Conservation (phyloP, 768 basidiomycete species). For the Galerina marginata region DNA sequence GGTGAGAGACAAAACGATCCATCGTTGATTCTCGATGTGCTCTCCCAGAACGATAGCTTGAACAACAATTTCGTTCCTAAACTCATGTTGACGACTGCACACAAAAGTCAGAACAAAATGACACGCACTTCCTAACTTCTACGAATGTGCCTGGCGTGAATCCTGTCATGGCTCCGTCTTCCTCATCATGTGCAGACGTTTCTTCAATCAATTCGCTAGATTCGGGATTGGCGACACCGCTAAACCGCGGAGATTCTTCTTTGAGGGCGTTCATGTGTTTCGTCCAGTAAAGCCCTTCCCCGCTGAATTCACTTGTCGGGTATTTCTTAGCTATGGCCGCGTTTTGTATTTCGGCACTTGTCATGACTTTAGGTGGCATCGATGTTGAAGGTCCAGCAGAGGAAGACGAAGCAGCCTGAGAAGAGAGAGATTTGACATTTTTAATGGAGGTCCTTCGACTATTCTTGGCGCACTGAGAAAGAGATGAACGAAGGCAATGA, state of each 20-base stretch:
- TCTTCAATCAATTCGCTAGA: not conserved
- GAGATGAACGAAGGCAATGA: conserved; percentile 19
- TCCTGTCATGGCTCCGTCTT: not conserved
- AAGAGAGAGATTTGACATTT: not conserved
- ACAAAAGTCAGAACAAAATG: conserved; percentile 3
- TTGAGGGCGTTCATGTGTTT: not conserved
- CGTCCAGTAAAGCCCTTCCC: not conserved
- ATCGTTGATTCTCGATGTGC: conserved; percentile 21
- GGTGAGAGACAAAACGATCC: conserved; percentile 32
- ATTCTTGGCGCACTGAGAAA: conserved; percentile 2
- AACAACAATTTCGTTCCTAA: conserved; percentile 36
- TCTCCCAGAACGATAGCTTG: conserved; percentile 45
- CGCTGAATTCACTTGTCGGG: not conserved
- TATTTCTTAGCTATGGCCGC: not conserved
- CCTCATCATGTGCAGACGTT: conserved; percentile 7
- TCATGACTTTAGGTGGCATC: not conserved
- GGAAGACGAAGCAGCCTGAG: not conserved
- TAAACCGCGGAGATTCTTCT: not conserved
- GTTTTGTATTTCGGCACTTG: not conserved
- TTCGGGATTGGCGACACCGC: not conserved
- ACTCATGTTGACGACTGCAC: conserved; percentile 16
- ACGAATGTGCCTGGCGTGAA: conserved; percentile 52
- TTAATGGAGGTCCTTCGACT: not conserved
- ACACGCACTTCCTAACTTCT: conserved; percentile 53
- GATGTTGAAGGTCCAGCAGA: conserved; percentile 1